Base-by-base conservation (phyloP, 441 rosid species). In the Gossypium davidsonii region DNA sequence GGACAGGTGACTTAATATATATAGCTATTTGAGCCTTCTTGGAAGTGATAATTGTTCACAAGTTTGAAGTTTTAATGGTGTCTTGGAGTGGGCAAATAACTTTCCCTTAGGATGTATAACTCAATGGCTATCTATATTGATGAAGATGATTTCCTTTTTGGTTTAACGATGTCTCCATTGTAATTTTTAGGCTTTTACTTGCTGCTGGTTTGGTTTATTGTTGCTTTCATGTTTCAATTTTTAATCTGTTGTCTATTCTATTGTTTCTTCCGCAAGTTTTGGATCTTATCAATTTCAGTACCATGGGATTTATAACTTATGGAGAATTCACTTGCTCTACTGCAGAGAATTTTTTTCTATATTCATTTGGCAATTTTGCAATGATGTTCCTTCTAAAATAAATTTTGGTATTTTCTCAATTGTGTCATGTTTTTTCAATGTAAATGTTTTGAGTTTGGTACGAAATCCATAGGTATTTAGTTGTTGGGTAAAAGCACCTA, bases 1-100 rank as follows among this genome's bases (percentile, higher is more conserved):
- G 98, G 99, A 44, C 99, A 92, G 94, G 98, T 95, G 73, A 10
- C 74, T 72, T 58, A 4, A n/a, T 17, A 11, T 65, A 10, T 66
- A 15, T 55, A 8, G 5, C 34, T 73, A 48, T 64, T 34, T 68
- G 61, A 70, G 21, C 11, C 23, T 66, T 59, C 31, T 61, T 25
- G 46, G 15, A 61, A 70, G 34, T 53, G 18, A 21, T 59, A 58
- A 14, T 64, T 73, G 8, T 51, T 37, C 10, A 51, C 11, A 48
- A 9, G 56, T n/a, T 9, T 74, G 49, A 21, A 20, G 71, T 49
- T 59, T 23, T 56, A 12, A 56, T 21, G 63, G 37, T 23, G 18
- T 17, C 26, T 59, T 10, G 59, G 37, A 56, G 65, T 39, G 63
- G n/a, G 59, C 6, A 42, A 37, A 1, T 7, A 56, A 37, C 63